Base-by-base conservation (phyloP, 257 asterid species). In the Salvia miltiorrhiza region DNA sequence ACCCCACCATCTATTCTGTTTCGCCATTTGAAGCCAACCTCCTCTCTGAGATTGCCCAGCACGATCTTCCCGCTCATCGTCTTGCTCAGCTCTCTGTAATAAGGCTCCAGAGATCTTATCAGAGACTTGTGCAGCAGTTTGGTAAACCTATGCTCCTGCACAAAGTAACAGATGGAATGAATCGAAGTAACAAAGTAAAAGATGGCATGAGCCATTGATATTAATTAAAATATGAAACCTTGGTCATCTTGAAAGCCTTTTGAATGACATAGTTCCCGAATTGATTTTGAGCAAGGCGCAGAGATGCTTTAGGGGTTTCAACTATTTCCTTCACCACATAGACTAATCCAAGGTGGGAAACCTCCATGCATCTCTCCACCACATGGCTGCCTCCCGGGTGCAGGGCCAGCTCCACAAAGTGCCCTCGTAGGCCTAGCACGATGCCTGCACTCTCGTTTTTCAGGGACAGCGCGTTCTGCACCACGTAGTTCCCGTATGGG, bases 221-320 rank as follows among this genome's bases (percentile, higher is more conserved):
- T n/a, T n/a, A n/a, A n/a, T n/a, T n/a, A n/a, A n/a, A n/a, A n/a
- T n/a, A n/a, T n/a, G n/a, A n/a, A n/a, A 72, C 81, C 83, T 48
- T 74, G 3, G 82, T 65, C 40, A 3, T 19, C 35, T n/a, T 14
- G 9, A 87, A 56, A 21, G 84, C 89, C 1, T 26, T 60, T 5
- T 87, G 87, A 45, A 87, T 76, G 5, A 85, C 83, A 32, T 79
- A 79, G 71, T 85, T 87, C 49, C 94, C 94, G 6, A 35, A 81
- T 0, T 7, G 63, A 70, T 81, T 57, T 5, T 5, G 19, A 33
- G 85, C 81, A 37, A 87, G 84, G 12, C 14, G 11, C 5, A 48
- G 1, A 20, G 76, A 47, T n/a, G 75, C 53, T 49, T 14, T 11
- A 0, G 61, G 61, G 26, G 23, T 2, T 1, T 4, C 8, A 4